phyloP scores from a whole-genome alignment of 2,329 filamentous ascomycete species.

The Zymoseptoria passerinii region DNA sequence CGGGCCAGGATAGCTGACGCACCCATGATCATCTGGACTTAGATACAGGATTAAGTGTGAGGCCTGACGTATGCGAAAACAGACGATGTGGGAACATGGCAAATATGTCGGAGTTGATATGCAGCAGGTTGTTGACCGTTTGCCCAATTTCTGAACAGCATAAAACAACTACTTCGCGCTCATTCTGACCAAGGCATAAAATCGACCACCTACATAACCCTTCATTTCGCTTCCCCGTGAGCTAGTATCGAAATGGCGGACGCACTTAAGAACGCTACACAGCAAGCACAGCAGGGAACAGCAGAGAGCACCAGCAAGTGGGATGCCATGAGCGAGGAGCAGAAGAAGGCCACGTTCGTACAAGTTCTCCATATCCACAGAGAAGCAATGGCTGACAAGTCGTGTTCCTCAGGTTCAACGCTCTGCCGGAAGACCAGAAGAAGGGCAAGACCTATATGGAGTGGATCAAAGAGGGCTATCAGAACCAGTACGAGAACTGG shows the following conservation, averaged over 20 bases:
- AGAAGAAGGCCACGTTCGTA: slow-evolving; percentile 25
- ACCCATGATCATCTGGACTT: not conserved
- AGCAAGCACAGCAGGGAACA: slow-evolving; percentile 11
- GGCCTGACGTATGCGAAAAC: not conserved
- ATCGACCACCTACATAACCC: not conserved
- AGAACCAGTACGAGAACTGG: slow-evolving; percentile 66
- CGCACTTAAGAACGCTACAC: slow-evolving; percentile 15
- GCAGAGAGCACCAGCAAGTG: slow-evolving; percentile 23
- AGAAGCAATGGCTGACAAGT: not conserved
- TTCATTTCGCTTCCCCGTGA: not conserved
- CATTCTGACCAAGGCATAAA: not conserved
- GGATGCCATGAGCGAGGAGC: slow-evolving; percentile 29
- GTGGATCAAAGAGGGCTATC: slow-evolving; percentile 57
- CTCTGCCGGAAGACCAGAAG: slow-evolving; percentile 26
- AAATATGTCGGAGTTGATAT: not conserved
- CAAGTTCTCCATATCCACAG: not conserved
- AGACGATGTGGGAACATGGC: not conserved
- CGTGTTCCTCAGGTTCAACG: slow-evolving; percentile 16
- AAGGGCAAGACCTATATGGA: slow-evolving; percentile 38
- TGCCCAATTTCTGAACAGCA: not conserved
- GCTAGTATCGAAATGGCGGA: slow-evolving; percentile 8
- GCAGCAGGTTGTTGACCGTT: not conserved
- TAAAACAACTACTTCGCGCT: not conserved
- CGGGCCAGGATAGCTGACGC: not conserved
- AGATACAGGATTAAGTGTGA: not conserved